A percentile compares a stretch with the other conserved stretches of the same genome.
phyloP scores from a whole-genome alignment of 164 flowering plant genomes.

The Tetracentron sinense region DNA sequence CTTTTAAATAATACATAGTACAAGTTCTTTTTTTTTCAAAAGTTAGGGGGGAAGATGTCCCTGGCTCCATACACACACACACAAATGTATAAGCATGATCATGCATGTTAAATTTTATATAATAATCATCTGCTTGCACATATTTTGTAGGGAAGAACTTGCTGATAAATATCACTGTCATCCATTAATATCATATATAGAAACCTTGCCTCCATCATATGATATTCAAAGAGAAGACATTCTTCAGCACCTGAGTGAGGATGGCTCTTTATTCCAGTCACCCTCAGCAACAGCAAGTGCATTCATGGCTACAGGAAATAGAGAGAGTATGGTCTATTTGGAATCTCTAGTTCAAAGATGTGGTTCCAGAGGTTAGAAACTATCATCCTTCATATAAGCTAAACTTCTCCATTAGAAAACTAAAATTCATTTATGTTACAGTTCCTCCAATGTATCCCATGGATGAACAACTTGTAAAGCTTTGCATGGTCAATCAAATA shows the following conservation, averaged over 20 bases:
- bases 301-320: conserved; percentile 24
- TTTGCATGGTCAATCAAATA: conserved; percentile 25
- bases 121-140: too few species aligned
- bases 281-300: conserved; percentile 35
- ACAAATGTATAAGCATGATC: too few species aligned
- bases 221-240: conserved; percentile 10
- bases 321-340: conserved; percentile 18
- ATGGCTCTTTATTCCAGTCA: conserved; percentile 32
- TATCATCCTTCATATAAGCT: too few species aligned
- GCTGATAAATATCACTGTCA: conserved; percentile 4
- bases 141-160: conserved; percentile 18
- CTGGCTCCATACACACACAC: too few species aligned
- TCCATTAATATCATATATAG: conserved; percentile 25
- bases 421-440: not conserved
- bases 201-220: conserved; percentile 24
- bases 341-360: conserved; percentile 24
- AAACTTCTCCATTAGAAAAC: not conserved
- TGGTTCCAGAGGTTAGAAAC: conserved; percentile 20
- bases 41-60: too few species aligned
- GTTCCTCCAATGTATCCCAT: conserved; percentile 24
- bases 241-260: conserved; percentile 14
- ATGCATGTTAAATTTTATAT: too few species aligned
- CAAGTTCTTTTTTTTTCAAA: too few species aligned
- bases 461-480: conserved; percentile 18
- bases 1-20: too few species aligned